These are phyloP conservation scores for Elymus sibiricus DNA, from an alignment of 176 grass and related monocot species.

Conservation along the genomic window DNA sequence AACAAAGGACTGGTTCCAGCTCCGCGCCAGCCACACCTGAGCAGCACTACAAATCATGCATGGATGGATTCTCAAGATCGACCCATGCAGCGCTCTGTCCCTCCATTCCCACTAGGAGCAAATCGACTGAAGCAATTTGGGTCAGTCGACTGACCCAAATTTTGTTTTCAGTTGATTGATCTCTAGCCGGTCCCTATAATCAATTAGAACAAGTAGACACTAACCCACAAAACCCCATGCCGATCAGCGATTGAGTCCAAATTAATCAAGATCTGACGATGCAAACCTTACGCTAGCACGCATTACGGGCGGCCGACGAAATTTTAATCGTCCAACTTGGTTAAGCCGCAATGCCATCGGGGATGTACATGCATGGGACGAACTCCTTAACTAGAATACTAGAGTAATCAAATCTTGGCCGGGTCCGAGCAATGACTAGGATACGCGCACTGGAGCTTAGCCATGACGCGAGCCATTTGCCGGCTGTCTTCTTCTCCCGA, in stretches of 20 bases:
- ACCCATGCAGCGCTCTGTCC: too few species aligned
- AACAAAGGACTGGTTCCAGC: too few species aligned
- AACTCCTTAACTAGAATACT: too few species aligned
- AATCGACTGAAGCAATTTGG: too few species aligned
- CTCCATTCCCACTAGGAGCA: too few species aligned
- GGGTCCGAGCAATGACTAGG: slow-evolving; percentile 25
- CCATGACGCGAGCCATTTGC: slow-evolving; percentile 41
- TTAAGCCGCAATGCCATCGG: neutral
- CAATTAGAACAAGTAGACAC: neutral
- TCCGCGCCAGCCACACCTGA: too few species aligned
- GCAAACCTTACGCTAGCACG: slow-evolving; percentile 13
- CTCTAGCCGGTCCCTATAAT: too few species aligned
- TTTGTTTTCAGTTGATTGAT: too few species aligned
- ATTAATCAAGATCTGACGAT: slow-evolving; percentile 11
- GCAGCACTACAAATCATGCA: too few species aligned
- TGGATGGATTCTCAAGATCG: too few species aligned
- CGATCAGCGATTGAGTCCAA: neutral
- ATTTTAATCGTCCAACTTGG: neutral
- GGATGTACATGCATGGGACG: too few species aligned
- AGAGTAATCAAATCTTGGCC: neutral
- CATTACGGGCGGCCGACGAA: neutral
- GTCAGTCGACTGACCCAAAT: too few species aligned
- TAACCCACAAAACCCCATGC: neutral
- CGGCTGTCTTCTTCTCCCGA: slow-evolving; percentile 29
- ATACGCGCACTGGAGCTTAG: neutral